phyloP scores from a whole-genome alignment of 208 protist species.

The Acanthamoeba triangularis region DNA sequence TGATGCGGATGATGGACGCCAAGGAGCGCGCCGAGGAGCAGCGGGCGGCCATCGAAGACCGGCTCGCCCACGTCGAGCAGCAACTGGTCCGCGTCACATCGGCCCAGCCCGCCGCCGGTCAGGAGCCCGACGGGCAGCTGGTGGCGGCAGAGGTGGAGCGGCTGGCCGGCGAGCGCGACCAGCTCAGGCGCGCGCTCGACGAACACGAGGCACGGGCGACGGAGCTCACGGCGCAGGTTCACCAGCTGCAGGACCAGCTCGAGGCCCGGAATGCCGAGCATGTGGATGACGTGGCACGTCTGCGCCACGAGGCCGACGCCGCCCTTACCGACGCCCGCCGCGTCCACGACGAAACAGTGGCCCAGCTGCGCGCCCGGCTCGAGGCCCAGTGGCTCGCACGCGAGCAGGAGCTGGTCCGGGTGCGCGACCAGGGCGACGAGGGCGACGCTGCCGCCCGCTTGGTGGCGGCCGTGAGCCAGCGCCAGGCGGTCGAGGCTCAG shows the following conservation, averaged over 20 bases:
- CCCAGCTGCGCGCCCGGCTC: neutral
- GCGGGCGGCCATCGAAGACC: neutral
- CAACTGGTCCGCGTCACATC: neutral
- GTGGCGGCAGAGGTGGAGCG: neutral
- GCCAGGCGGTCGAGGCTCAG: neutral
- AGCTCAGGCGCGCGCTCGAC: neutral
- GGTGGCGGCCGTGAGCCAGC: neutral
- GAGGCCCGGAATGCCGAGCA: neutral
- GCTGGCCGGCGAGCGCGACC: neutral
- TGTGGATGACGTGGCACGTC: neutral
- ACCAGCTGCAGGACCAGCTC: neutral
- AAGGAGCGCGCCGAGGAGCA: slow-evolving; percentile 8
- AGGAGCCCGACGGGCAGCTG: neutral
- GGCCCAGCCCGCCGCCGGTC: neutral
- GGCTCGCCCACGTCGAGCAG: neutral
- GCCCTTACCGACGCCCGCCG: neutral
- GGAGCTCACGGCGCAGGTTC: neutral
- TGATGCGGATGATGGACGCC: slow-evolving; percentile 20
- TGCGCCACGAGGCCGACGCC: neutral
- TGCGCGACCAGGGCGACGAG: neutral
- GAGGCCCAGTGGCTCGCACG: neutral
- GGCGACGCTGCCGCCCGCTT: neutral
- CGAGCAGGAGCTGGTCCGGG: neutral
- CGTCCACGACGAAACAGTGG: neutral
- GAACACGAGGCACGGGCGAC: neutral